Evolutionary conservation across 1,284 basidiomycete genomes (phyloP).

Genomic region (Filobasidium uniguttulatum): DNA sequence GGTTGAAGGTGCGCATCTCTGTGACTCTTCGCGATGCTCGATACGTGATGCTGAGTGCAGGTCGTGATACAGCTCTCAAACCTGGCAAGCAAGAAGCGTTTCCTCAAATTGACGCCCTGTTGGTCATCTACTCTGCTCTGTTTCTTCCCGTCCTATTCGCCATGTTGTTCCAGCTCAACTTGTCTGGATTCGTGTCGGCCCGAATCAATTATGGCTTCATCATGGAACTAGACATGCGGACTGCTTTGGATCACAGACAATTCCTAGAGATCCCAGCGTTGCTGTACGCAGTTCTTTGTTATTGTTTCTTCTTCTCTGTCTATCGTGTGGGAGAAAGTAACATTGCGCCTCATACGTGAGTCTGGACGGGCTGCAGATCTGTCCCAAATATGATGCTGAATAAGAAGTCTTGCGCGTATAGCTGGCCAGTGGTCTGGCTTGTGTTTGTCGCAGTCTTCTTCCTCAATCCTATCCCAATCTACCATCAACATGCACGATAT

Average conservation of each 20-base stretch:
- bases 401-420: constrained; percentile 5
- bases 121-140: constrained; percentile 68
- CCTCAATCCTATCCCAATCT: constrained; percentile 61
- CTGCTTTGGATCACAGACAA: constrained; percentile 61
- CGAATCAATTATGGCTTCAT: constrained; percentile 81
- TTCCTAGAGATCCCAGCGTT: constrained; percentile 78
- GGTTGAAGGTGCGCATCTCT: constrained; percentile 46
- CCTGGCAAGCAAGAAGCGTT: constrained; percentile 47
- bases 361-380: not conserved
- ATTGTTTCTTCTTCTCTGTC: constrained; percentile 77
- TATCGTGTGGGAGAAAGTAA: constrained; percentile 44
- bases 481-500: constrained; percentile 52
- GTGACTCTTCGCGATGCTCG: not conserved
- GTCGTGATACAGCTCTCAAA: constrained; percentile 34
- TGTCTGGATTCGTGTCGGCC: constrained; percentile 45
- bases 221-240: constrained; percentile 71
- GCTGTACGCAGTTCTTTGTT: constrained; percentile 59
- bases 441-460: constrained; percentile 49
- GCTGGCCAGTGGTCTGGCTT: constrained; percentile 80
- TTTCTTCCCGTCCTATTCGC: constrained; percentile 64
- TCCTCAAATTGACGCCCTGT: constrained; percentile 56
- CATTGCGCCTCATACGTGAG: constrained; percentile 41
- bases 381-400: not conserved
- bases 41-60: not conserved
- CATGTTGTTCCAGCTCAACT: constrained; percentile 64